These are phyloP conservation scores for Pneumocystis canis DNA, from an alignment of 1,139 yeast species.

Conservation along the genomic window DNA sequence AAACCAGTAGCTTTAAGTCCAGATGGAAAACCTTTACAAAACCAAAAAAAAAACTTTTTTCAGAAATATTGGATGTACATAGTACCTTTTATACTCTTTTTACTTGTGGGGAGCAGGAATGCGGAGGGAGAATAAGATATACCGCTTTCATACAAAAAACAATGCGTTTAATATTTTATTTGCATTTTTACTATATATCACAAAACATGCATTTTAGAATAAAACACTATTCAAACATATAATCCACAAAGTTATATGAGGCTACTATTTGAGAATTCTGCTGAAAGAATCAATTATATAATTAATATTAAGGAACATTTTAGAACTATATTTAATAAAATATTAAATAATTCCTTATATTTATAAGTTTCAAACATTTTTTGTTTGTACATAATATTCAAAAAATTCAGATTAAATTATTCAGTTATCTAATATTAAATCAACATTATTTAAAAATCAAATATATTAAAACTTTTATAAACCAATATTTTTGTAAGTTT, in stretches of 20 bases:
- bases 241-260: neutral
- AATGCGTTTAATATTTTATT: neutral
- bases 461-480: too few relatives aligned
- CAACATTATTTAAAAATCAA: too few relatives aligned
- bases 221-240: neutral
- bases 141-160: neutral
- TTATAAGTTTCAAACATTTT: too few relatives aligned
- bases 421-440: too few relatives aligned
- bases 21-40: neutral
- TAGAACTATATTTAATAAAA: too few relatives aligned
- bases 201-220: neutral
- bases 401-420: neutral
- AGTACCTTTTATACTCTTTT: neutral
- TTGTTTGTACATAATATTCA: too few relatives aligned
- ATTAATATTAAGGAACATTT: neutral
- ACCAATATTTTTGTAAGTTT: neutral
- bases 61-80: neutral
- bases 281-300: neutral
- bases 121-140: neutral
- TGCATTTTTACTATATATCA: neutral
- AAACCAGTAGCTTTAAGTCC: neutral
- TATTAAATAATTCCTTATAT: too few relatives aligned
- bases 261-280: neutral
- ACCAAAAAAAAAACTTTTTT: neutral
- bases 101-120: neutral